Percentiles rank a stretch among this genome's conserved stretches.
Conservation (phyloP, 2,329 filamentous ascomycete genomes). For the Fusarium gaditjirri region DNA sequence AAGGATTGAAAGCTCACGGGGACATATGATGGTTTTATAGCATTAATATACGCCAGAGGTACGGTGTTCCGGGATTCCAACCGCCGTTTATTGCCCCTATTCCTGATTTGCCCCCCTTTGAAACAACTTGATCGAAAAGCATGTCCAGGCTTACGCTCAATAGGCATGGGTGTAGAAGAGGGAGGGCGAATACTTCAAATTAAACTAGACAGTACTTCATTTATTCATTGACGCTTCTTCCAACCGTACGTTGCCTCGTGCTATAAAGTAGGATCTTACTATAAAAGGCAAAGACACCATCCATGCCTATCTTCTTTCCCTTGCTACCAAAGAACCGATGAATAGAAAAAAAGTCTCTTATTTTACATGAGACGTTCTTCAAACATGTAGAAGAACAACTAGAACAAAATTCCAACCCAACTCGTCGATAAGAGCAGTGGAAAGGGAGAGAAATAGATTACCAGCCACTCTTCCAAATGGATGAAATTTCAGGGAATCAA, state of each 20-base stretch:
- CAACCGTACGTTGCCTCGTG: slow-evolving; percentile 27
- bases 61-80: not conserved
- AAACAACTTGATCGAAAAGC: not conserved
- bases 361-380: slow-evolving; percentile 37
- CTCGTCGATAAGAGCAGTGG: slow-evolving; percentile 19
- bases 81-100: not conserved
- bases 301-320: slow-evolving; percentile 1
- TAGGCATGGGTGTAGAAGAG: not conserved
- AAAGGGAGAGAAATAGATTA: not conserved
- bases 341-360: slow-evolving; percentile 33
- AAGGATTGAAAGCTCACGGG: slow-evolving; percentile 8
- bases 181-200: not conserved
- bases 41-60: not conserved
- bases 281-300: slow-evolving; percentile 17
- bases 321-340: slow-evolving; percentile 6
- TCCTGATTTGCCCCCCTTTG: not conserved
- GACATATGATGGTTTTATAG: not conserved
- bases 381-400: slow-evolving; percentile 36
- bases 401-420: slow-evolving; percentile 25
- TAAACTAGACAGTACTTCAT: slow-evolving; percentile 41
- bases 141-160: not conserved
- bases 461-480: slow-evolving; percentile 18
- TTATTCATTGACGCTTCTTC: slow-evolving; percentile 43
- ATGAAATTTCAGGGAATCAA: slow-evolving; percentile 24
- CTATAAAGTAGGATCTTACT: slow-evolving; percentile 32